phyloP scores from a whole-genome alignment of 768 basidiomycete genomes.

The Clavaria fumosa region DNA sequence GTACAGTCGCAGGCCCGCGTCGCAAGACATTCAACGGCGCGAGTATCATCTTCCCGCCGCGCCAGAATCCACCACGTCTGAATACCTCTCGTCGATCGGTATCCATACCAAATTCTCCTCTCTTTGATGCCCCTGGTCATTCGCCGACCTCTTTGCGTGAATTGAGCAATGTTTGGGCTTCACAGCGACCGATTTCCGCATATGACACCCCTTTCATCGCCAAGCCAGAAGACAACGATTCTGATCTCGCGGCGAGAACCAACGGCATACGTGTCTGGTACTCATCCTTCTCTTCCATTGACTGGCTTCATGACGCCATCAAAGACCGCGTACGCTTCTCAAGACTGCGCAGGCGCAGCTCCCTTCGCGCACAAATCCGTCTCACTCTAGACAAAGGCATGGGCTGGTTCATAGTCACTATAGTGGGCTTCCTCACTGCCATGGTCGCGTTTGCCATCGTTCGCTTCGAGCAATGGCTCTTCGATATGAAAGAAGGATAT shows the following conservation, averaged over 20 bases:
- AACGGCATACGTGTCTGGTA: slow-evolving; percentile 91
- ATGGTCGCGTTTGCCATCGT: slow-evolving; percentile 77
- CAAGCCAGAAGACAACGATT: slow-evolving; percentile 21
- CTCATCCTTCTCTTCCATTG: slow-evolving; percentile 78
- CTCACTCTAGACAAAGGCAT: slow-evolving; percentile 60
- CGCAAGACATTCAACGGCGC: too few relatives aligned
- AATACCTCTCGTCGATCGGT: too few relatives aligned
- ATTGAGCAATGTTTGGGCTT: too few relatives aligned
- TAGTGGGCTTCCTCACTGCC: slow-evolving; percentile 79
- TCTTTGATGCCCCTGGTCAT: slow-evolving; percentile 19
- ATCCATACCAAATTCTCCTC: slow-evolving; percentile 24
- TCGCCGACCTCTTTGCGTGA: too few relatives aligned
- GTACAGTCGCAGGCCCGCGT: too few relatives aligned
- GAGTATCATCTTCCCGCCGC: too few relatives aligned
- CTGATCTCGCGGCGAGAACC: slow-evolving; percentile 44
- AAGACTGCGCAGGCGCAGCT: slow-evolving; percentile 52
- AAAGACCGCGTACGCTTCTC: slow-evolving; percentile 80
- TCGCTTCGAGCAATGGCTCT: slow-evolving; percentile 75
- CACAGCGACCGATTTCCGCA: slow-evolving; percentile 57
- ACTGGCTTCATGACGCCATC: slow-evolving; percentile 95
- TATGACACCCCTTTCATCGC: slow-evolving; percentile 41
- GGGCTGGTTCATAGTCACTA: slow-evolving; percentile 81
- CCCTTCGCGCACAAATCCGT: slow-evolving; percentile 47
- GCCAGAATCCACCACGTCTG: too few relatives aligned
- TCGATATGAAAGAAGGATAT: slow-evolving; percentile 86